phyloP scores from a whole-genome alignment of 108 stramenopile genomes.

The Skeletonema costatum region DNA sequence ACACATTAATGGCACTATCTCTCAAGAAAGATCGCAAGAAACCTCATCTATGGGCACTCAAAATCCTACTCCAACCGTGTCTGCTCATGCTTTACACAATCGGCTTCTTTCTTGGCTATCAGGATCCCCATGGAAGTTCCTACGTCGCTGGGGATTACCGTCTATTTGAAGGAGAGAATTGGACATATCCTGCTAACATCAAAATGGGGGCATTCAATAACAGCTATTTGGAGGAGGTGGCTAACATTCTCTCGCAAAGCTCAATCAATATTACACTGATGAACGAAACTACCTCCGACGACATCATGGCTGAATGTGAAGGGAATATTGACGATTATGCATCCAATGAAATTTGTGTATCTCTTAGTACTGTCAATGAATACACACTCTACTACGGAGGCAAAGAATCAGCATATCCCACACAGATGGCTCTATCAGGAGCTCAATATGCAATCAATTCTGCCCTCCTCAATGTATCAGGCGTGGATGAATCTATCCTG shows the following conservation, averaged over 20 bases:
- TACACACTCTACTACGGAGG: slow-evolving; percentile 38
- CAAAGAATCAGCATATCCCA: slow-evolving; percentile 6
- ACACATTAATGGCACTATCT: slow-evolving; percentile 21
- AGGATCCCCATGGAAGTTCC: slow-evolving; percentile 9
- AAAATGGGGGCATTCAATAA: neutral
- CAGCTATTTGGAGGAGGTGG: neutral
- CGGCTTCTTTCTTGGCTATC: slow-evolving; percentile 26
- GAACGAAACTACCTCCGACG: neutral
- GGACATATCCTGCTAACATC: neutral
- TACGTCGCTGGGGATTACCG: slow-evolving; percentile 16
- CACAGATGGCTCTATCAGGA: slow-evolving; percentile 17
- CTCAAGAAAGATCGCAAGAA: slow-evolving; percentile 30
- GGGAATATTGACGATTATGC: neutral
- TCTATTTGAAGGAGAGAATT: slow-evolving; percentile 19
- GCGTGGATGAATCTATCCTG: neutral
- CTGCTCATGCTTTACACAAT: slow-evolving; percentile 43
- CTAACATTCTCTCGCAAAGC: neutral
- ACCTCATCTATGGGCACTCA: slow-evolving; percentile 17
- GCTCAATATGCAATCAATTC: slow-evolving; percentile 37
- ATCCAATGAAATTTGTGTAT: slow-evolving; percentile 5
- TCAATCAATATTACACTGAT: neutral
- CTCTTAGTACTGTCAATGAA: neutral
- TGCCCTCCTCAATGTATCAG: slow-evolving; percentile 10
- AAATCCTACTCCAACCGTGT: slow-evolving; percentile 14
- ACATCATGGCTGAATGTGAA: neutral